Percentiles rank a stretch among this genome's conserved stretches.
Conservation (phyloP, 225 moss, liverwort and hornwort species). For the Physcomitrium patens region DNA sequence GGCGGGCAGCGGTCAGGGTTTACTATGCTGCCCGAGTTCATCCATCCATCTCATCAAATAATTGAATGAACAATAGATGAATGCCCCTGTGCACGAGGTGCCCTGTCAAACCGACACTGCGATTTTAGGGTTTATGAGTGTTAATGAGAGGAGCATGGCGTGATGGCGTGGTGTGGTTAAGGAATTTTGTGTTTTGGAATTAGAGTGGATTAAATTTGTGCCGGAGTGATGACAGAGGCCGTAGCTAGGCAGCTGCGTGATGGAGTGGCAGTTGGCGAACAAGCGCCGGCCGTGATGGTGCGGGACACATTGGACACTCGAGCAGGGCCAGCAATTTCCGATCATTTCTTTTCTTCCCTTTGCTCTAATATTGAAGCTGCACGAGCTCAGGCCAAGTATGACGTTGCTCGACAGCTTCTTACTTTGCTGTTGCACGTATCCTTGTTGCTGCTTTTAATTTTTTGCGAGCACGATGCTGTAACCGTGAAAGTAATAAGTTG, state of each 20-base stretch:
- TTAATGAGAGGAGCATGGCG: too few species aligned
- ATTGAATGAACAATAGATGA: too few species aligned
- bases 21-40: too few species aligned
- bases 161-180: too few species aligned
- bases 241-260: slow-evolving; percentile 84
- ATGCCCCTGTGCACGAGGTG: too few species aligned
- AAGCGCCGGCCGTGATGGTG: slow-evolving; percentile 80
- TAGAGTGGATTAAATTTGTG: slow-evolving; percentile 4
- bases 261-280: slow-evolving; percentile 77
- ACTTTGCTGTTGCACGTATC: background rate
- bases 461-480: background rate
- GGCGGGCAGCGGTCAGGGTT: too few species aligned
- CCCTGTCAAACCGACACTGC: too few species aligned
- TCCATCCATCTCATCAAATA: too few species aligned
- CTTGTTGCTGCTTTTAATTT: background rate
- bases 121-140: too few species aligned
- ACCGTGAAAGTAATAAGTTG: background rate
- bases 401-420: slow-evolving; percentile 11
- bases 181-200: background rate
- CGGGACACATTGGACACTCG: slow-evolving; percentile 73
- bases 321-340: slow-evolving; percentile 54
- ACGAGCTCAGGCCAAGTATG: slow-evolving; percentile 78
- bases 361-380: slow-evolving; percentile 61
- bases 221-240: slow-evolving; percentile 68
- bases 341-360: slow-evolving; percentile 62